Base-by-base conservation (phyloP, 2,329 filamentous ascomycete species). In the Rhinocladiella similis region DNA sequence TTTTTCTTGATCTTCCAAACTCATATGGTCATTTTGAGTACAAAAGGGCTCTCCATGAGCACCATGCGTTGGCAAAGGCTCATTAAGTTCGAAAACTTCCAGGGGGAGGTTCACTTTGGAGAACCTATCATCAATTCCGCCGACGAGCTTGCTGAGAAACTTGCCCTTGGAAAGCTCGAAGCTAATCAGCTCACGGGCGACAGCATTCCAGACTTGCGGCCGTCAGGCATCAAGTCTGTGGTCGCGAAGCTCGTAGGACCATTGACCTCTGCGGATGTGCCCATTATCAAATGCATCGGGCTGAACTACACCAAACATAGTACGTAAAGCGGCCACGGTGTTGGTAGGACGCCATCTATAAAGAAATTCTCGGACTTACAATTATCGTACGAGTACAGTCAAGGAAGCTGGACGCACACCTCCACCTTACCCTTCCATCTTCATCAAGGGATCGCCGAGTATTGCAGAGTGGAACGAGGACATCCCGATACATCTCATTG, bases 161-260 rank as follows among this genome's bases (percentile, higher is more conserved):
- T 13, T 14, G 12, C 13, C n/a, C 35, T 16, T 5, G 35, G 13
- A 38, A 38, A 5, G 5, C 35, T 38, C 35, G 12, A 38, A 13
- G 35, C 35, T 5, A 13, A 38, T 7, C 22, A 38, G 35, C 13
- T 16, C 12, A 38, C 12, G 35, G 12, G 35, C 35, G 13, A 38
- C n/a, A 38, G 35, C n/a, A 16, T 38, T 38, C 35, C 13, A 38
- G 12, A 38, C 13, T 38, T 16, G 12, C 35, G n/a, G n/a, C 35
- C 35, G 13, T 25, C 35, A 13, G 35, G 13, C n/a, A 38, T 16
- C 35, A 16, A 38, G 35, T 14, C n/a, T 38, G 87, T 84, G 74
- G 84, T 87, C 69, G 82, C 82, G 72, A 83, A 85, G 70, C 80
- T 77, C 60, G 20, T 12, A 6, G n/a, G 10, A 18, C 16, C 19